Base-by-base conservation (phyloP, 805 yeast species). In the Candida sakaeoensis region DNA sequence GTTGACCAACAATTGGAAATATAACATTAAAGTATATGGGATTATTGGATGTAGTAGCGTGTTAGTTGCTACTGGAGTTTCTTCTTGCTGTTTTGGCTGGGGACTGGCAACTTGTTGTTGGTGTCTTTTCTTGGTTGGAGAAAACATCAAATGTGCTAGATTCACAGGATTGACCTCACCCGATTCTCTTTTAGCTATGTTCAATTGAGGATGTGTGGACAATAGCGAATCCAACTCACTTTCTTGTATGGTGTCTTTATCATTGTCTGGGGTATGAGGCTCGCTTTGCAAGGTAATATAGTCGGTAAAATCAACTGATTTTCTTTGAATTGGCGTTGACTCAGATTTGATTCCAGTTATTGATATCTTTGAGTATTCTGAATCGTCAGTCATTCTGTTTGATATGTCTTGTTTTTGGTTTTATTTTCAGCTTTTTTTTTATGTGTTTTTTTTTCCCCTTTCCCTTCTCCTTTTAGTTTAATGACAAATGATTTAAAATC, bases 1-100 rank as follows among this genome's bases (percentile, higher is more conserved):
- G 48, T 86, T 84, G 58, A 82, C 72, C 1, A 74, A 39, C 2
- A 86, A 65, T 50, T 84, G 91, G 9, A 85, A 59, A 51, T 83
- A 86, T 22, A 80, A 52, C 17, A 82, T 76, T 13, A 81, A 52
- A 8, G 79, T 69, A 44, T 73, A 74, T 0, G 90, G 90, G 8
- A 69, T 49, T 29, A 61, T 61, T 3, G 80, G 77, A 42, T 76
- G 77, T 9, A 39, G 10, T 14, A 38, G 8, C 5, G 19, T 5
- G 14, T 33, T 23, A 10, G 42, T 27, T 17, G 41, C 8, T 10
- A 3, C 14, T 8, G 30, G n/a, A n/a, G n/a, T n/a, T n/a, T n/a
- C n/a, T 3, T 23, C 14, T 28, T 16, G 8, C 14, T 27, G 36
- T 14, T 18, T 15, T 22, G 17, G 15, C 22, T 8, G 4, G 17